Evolutionary conservation across 2,329 filamentous ascomycete genomes (phyloP).

Genomic region (Neurospora sp.): DNA sequence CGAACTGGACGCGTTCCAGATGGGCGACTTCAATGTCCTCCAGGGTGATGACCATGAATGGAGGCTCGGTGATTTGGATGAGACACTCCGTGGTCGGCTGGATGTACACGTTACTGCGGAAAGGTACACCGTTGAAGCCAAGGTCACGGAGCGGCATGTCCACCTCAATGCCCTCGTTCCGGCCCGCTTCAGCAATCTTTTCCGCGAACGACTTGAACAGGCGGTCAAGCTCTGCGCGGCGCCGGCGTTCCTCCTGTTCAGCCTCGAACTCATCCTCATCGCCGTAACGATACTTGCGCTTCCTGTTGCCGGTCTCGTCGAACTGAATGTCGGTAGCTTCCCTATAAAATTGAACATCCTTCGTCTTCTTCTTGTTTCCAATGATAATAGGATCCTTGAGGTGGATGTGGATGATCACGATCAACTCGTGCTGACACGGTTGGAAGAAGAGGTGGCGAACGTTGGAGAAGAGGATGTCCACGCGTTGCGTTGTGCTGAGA

Average conservation of each 20-base stretch:
- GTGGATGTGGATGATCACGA: conserved; percentile 96
- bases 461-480: conserved; percentile 95
- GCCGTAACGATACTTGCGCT: conserved; percentile 93
- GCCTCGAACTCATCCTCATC: conserved; percentile 99
- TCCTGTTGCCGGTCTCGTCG: conserved; percentile 95
- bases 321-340: conserved; percentile 98
- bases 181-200: conserved; percentile 93
- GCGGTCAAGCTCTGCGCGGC: conserved; percentile 84
- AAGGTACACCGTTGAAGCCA: conserved; percentile 92
- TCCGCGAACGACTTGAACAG: conserved; percentile 95
- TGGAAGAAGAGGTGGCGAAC: conserved; percentile 99
- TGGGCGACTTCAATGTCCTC: conserved; percentile 96
- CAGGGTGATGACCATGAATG: conserved; percentile 90
- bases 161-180: conserved; percentile 82
- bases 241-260: conserved; percentile 90
- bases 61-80: conserved; percentile 92
- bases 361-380: conserved; percentile 95
- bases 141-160: conserved; percentile 96
- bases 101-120: conserved; percentile 89
- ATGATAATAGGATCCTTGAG: conserved; percentile 97
- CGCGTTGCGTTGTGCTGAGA: conserved; percentile 67
- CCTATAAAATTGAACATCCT: conserved; percentile 95
- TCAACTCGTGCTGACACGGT: conserved; percentile 88
- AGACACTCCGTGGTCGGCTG: conserved; percentile 95
- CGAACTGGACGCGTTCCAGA: conserved; percentile 91